A percentile compares a stretch with the other conserved stretches of the same genome.
Conservation (phyloP, 2,329 filamentous ascomycete genomes). For the Cadophora gregata region DNA sequence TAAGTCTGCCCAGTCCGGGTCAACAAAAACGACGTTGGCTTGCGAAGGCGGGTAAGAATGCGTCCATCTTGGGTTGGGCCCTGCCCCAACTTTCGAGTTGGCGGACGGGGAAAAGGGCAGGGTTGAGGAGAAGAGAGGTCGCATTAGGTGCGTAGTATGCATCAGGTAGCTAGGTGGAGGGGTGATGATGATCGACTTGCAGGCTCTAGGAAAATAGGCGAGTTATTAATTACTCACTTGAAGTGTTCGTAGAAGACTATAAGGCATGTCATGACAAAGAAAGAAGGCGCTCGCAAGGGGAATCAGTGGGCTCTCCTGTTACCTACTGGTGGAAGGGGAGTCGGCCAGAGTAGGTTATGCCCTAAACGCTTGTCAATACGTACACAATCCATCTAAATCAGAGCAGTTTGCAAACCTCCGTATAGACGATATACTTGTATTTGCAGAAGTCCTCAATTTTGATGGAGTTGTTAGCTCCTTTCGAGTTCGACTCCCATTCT, state of each 20-base stretch:
- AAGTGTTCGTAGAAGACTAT: too few species aligned
- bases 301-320: too few species aligned
- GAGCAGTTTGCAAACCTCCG: constrained; percentile 45
- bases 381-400: background rate
- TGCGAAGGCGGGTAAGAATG: constrained; percentile 44
- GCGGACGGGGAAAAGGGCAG: constrained; percentile 33
- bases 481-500: constrained; percentile 34
- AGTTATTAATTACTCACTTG: too few species aligned
- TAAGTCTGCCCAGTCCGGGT: constrained; percentile 58
- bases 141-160: constrained; percentile 55
- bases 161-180: constrained; percentile 56
- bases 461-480: constrained; percentile 53
- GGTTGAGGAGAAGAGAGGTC: constrained; percentile 51
- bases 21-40: constrained; percentile 58
- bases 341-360: constrained; percentile 58
- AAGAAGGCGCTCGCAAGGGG: too few species aligned
- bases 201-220: too few species aligned
- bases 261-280: too few species aligned
- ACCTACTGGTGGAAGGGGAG: constrained; percentile 59
- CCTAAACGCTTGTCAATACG: constrained; percentile 36
- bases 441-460: constrained; percentile 57
- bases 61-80: constrained; percentile 48
- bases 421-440: constrained; percentile 58
- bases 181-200: constrained; percentile 54
- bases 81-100: constrained; percentile 1